Evolutionary conservation across 225 moss, liverwort and hornwort genomes (phyloP), one percentile per base, ranked within the genome.

Genomic region (Physcomitrellopsis africana): DNA sequence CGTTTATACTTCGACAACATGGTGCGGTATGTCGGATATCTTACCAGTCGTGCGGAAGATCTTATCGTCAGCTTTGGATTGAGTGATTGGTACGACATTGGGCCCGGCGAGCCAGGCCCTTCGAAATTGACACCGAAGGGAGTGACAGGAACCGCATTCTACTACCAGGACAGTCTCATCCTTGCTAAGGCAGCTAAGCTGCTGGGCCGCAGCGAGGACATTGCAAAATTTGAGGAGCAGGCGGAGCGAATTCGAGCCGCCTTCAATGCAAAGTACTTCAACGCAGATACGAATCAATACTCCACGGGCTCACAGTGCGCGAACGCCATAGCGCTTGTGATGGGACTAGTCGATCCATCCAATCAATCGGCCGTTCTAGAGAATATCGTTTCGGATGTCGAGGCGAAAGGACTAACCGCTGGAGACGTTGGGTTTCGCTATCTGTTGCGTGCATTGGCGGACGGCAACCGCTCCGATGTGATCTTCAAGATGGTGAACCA

Each of bases 81-180:
- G 78, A 81, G 86, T 22, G 86, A 86, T 52, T 86, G 83, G 86
- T 86, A 86, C 65, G 86, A 86, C 71, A 86, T 86, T 29, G 86
- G 67, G 60, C 86, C 78, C 15, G 86, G 86, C 18, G 43, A 63
- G 7, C 86, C 86, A 12, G 86, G 86, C 63, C 71, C 74, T 51
- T 86, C 86, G 44, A 86, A 86, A 68, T 53, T 83, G 76, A 86
- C 86, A 7, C 83, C 86, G 17, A 69, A 44, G 6, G 86, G 86
- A 66, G 86, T 86, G 65, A 86, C 86, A 16, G 86, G 72, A 65
- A 86, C 86, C 2, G 86, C 81, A 15, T 81, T 86, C 22, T 86
- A 49, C 64, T 86, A 81, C 44, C 72, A 78, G 56, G 81, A 86
- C 78, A 49, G 81, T 13, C 12, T 76, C 61, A 79, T 83, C 49